Evolutionary conservation across 1,284 basidiomycete species (phyloP), one percentile per base, ranked within the genome.

Genomic region (Trichosporon coremiiforme): DNA sequence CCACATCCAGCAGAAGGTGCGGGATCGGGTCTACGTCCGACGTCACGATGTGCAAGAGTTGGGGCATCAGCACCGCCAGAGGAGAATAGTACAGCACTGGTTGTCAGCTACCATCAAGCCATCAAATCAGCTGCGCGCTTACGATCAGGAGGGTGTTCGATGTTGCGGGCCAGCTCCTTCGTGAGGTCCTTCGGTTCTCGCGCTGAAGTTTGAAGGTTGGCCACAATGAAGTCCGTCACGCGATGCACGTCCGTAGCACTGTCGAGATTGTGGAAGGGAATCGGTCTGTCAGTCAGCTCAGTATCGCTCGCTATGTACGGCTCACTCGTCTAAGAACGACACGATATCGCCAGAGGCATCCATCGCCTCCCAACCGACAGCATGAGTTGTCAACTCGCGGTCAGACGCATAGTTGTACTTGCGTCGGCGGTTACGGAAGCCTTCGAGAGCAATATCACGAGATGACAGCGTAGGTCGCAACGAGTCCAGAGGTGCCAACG

Each of bases 321-420:
- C 80, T 71, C 66, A 82, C 80, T 82, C 80, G 13, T 73, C 73
- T 10, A 74, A 65, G 78, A 79, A 80, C 1, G 71, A 57, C 1
- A 68, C 71, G 36, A 77, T 70, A 17, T 68, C 72, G 7, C 74
- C 74, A 68, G 73, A 69, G 3, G 63, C 63, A 10, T 75, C 77
- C 2, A 74, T 62, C 1, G 67, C 62, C 4, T 68, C 71, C 70
- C 74, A 78, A 0, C 76, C 79, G 8, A 69, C 62, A 4, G 77
- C 78, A 29, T 67, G 66, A 8, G 72, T 70, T 3, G 72, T 73
- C 45, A 69, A 65, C 66, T 73, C 72, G 12, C 60, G 57, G 60
- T 73, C 72, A 2, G 47, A 65, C 20, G 64, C 36, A 2, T 68
- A 35, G 65, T 64, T 47, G 68, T 71, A 71, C 25, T 41, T 66